phyloP scores from a whole-genome alignment of 345 rosid genomes.

The Arabidopsis suecica region DNA sequence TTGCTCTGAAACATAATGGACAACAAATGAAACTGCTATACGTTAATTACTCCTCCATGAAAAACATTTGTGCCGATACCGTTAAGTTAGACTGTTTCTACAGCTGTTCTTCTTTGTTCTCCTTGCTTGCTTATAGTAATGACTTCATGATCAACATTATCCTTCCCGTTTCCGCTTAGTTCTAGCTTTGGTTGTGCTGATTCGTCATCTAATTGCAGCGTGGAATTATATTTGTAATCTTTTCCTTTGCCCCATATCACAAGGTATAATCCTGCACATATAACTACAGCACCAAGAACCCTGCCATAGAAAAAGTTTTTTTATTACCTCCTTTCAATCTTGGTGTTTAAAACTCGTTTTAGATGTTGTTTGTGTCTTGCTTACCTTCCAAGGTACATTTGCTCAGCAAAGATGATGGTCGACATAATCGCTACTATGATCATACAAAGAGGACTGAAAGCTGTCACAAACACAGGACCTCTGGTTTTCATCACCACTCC shows the following conservation, averaged over 20 bases:
- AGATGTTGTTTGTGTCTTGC: not conserved
- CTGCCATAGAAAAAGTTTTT: slow-evolving; percentile 45
- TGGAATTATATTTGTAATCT: slow-evolving; percentile 51
- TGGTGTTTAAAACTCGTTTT: not conserved
- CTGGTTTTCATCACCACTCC: slow-evolving; percentile 78
- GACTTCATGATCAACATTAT: slow-evolving; percentile 43
- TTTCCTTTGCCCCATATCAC: slow-evolving; percentile 90
- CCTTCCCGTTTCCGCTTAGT: slow-evolving; percentile 25
- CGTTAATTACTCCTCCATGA: slow-evolving; percentile 10
- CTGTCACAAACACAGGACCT: slow-evolving; percentile 93
- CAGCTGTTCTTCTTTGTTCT: slow-evolving; percentile 29
- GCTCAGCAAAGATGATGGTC: slow-evolving; percentile 74
- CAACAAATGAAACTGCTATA: not conserved
- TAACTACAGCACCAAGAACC: slow-evolving; percentile 76
- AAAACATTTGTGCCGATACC: not conserved
- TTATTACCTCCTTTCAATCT: not conserved
- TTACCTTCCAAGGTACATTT: slow-evolving; percentile 90
- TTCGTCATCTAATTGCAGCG: slow-evolving; percentile 21
- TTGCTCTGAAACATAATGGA: slow-evolving; percentile 11
- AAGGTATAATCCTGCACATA: slow-evolving; percentile 77
- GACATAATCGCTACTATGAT: slow-evolving; percentile 81
- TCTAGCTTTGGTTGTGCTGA: slow-evolving; percentile 41
- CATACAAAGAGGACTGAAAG: slow-evolving; percentile 81
- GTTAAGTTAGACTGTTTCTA: slow-evolving; percentile 25
- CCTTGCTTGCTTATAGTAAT: slow-evolving; percentile 39